A percentile compares a stretch with the other conserved stretches of the same genome.
Conservation (phyloP, 176 grass and related monocot genomes). For the Tuctoria greenei region DNA sequence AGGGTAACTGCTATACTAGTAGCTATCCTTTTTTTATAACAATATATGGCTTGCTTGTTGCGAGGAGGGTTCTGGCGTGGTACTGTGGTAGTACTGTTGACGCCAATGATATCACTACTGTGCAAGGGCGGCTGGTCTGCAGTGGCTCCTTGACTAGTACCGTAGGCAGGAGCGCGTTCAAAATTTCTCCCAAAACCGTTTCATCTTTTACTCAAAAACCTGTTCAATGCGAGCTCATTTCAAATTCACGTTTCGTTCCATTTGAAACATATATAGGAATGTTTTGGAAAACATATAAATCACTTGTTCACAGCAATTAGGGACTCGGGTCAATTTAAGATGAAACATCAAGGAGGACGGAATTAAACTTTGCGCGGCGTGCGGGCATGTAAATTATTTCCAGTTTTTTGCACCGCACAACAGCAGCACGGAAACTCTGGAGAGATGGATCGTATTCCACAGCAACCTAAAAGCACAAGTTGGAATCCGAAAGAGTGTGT, state of each 20-base stretch:
- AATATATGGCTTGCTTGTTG: background rate
- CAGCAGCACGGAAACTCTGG: conserved; percentile 7
- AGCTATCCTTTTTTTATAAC: background rate
- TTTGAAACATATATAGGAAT: background rate
- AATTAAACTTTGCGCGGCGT: background rate
- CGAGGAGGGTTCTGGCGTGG: background rate
- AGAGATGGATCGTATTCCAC: background rate
- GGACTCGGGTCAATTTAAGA: too few relatives aligned
- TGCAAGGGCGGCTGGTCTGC: conserved; percentile 39
- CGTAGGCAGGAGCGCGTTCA: background rate
- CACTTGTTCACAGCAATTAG: too few relatives aligned
- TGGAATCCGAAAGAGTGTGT: background rate
- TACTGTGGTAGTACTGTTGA: background rate
- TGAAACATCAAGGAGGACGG: background rate
- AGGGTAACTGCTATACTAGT: background rate
- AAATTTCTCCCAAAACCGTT: background rate
- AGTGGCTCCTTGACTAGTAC: background rate
- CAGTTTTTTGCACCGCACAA: background rate
- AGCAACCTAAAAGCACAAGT: background rate
- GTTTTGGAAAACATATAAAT: background rate
- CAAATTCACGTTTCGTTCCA: background rate
- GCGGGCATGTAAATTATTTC: background rate
- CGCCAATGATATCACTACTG: conserved; percentile 27
- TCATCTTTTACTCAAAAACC: background rate
- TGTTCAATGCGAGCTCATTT: background rate